Percentiles rank a stretch among this genome's conserved stretches.
Conservation (phyloP, 805 yeast species). For the Metschnikowia lachancei region DNA sequence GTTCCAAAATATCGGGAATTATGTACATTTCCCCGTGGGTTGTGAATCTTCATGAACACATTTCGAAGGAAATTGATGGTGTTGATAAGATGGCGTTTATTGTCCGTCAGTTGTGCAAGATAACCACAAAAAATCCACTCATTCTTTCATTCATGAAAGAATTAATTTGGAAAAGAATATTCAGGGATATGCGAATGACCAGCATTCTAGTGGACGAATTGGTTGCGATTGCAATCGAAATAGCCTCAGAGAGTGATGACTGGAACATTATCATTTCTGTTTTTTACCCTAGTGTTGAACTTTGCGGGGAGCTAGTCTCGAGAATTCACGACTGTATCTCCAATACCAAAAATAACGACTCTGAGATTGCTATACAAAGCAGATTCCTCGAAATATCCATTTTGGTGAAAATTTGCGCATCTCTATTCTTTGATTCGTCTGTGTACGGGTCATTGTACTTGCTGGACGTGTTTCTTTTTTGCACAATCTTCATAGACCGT, state of each 20-base stretch:
- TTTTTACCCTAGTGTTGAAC: constrained; percentile 71
- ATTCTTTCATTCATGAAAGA: constrained; percentile 54
- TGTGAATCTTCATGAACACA: constrained; percentile 56
- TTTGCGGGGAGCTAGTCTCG: constrained; percentile 62
- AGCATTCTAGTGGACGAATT: constrained; percentile 67
- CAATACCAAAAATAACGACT: constrained; percentile 44
- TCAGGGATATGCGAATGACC: constrained; percentile 58
- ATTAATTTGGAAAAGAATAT: constrained; percentile 65
- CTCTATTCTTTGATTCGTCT: constrained; percentile 68
- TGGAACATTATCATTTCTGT: constrained; percentile 64
- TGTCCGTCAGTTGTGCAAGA: constrained; percentile 58
- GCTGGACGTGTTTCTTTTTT: constrained; percentile 68
- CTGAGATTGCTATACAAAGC: constrained; percentile 38
- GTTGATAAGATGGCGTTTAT: constrained; percentile 58
- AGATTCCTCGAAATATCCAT: constrained; percentile 73
- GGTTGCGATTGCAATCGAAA: constrained; percentile 68
- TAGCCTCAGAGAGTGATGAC: constrained; percentile 69
- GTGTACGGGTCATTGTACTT: constrained; percentile 59
- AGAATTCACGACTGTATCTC: constrained; percentile 55
- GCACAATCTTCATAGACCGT: constrained; percentile 57
- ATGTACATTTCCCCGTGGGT: constrained; percentile 73
- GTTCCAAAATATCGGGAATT: constrained; percentile 41
- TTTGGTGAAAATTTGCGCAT: constrained; percentile 58
- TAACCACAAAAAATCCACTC: constrained; percentile 49
- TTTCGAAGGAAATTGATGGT: constrained; percentile 60